phyloP scores from a whole-genome alignment of 345 rosid genomes.

The Durio zibethinus region DNA sequence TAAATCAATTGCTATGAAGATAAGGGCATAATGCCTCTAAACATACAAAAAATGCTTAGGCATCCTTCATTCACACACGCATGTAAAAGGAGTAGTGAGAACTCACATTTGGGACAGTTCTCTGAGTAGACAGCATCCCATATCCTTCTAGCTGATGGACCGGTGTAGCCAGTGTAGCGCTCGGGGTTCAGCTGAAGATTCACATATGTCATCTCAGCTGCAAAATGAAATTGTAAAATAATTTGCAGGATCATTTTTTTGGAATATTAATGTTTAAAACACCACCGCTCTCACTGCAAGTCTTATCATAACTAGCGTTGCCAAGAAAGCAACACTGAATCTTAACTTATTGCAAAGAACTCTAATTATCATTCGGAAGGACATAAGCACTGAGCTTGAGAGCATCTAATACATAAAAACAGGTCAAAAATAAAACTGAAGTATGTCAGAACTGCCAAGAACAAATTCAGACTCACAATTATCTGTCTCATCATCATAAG shows the following conservation, averaged over 20 bases:
- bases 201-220: constrained; percentile 92
- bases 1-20: not conserved
- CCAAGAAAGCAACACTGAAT: not conserved
- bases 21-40: not conserved
- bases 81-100: not conserved
- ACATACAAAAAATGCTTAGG: not conserved
- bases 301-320: not conserved
- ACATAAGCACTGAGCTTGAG: not conserved
- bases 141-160: constrained; percentile 92
- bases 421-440: not conserved
- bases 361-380: not conserved
- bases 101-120: constrained; percentile 85
- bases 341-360: not conserved
- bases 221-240: constrained; percentile 19
- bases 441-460: not conserved
- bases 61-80: not conserved
- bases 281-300: not conserved
- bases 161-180: constrained; percentile 81
- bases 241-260: constrained; percentile 5
- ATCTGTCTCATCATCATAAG: constrained; percentile 90
- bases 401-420: constrained; percentile 2
- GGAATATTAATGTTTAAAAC: not conserved
- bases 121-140: constrained; percentile 94
- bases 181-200: constrained; percentile 89
- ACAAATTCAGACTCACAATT: constrained; percentile 48